Percentiles rank a stretch among this genome's conserved stretches.
These are phyloP conservation scores for Beta lomatogona DNA, from an alignment of 179 eudicot genomes.

Conservation along the genomic window DNA sequence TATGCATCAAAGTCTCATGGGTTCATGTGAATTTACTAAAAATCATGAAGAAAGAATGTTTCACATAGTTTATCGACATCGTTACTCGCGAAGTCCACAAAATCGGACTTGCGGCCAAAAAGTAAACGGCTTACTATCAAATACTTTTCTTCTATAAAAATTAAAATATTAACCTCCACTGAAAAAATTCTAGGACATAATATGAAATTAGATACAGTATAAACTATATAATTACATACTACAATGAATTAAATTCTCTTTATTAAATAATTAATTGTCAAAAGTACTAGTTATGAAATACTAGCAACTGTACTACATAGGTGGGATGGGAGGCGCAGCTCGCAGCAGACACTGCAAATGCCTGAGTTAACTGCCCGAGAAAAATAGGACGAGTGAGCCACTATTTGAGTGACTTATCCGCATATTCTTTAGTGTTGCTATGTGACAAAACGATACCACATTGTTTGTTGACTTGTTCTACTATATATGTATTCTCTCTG, in stretches of 20 bases:
- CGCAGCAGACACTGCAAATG: not conserved
- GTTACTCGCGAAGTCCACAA: slow-evolving; percentile 17
- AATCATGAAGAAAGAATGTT: slow-evolving; percentile 13
- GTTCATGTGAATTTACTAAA: not conserved
- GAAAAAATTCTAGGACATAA: not conserved
- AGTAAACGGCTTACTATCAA: slow-evolving; percentile 4
- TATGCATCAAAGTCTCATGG: not conserved
- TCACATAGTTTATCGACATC: not conserved
- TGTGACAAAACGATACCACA: slow-evolving; percentile 8
- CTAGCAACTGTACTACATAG: not conserved
- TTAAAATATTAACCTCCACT: not conserved
- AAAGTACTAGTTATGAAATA: not conserved
- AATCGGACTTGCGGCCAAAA: slow-evolving; percentile 1
- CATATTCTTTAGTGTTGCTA: slow-evolving; percentile 25
- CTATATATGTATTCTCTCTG: not conserved
- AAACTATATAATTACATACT: no score
- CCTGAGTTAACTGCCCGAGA: slow-evolving; percentile 34
- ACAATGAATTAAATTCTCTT: no score
- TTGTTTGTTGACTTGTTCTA: slow-evolving; percentile 4
- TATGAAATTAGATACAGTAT: no score
- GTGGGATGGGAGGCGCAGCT: slow-evolving; percentile 4
- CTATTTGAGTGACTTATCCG: slow-evolving; percentile 6
- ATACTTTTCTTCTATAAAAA: not conserved
- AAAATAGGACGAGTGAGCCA: slow-evolving; percentile 12
- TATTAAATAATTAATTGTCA: no score